Conservation (phyloP, 148 eudicot genomes). For the Chenopodium berlandieri region DNA sequence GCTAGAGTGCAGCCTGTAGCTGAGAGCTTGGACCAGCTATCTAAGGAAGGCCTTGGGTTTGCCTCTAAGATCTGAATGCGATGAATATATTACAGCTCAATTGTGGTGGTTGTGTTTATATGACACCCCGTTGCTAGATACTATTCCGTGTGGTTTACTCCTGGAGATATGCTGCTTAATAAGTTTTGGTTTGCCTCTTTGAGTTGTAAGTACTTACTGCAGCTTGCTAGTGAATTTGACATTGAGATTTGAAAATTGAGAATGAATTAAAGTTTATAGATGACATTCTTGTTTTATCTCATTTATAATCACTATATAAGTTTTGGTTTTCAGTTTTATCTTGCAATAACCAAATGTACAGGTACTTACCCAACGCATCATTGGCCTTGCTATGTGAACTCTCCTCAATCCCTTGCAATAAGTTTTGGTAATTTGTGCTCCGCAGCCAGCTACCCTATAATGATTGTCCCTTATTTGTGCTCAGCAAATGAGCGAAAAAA, state of each 20-base stretch:
- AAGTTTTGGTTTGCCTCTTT: slow-evolving; percentile 10
- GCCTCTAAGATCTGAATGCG: slow-evolving; percentile 56
- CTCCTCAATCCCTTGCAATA: too few species aligned
- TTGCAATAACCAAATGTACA: too few species aligned
- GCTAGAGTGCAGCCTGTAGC: slow-evolving; percentile 72
- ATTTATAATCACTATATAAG: too few species aligned
- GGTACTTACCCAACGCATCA: too few species aligned
- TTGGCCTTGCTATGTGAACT: too few species aligned
- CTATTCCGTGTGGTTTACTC: neutral
- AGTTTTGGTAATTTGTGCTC: too few species aligned
- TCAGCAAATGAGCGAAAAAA: too few species aligned
- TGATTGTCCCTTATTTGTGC: too few species aligned
- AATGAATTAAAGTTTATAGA: slow-evolving; percentile 1
- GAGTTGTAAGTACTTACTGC: slow-evolving; percentile 7
- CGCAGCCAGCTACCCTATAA: too few species aligned
- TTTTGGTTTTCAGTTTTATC: too few species aligned
- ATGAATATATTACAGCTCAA: neutral
- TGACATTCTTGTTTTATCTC: neutral
- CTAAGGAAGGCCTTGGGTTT: slow-evolving; percentile 68
- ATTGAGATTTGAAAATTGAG: neutral
- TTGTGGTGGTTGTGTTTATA: slow-evolving; percentile 5
- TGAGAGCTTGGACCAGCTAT: slow-evolving; percentile 55
- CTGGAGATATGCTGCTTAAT: slow-evolving; percentile 18
- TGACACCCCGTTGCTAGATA: neutral
- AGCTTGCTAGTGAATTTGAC: neutral